Percentiles rank a stretch among this genome's conserved stretches.
Evolutionary conservation across 2,329 filamentous ascomycete genomes (phyloP).

Genomic region (Penicillium hesseltinei): DNA sequence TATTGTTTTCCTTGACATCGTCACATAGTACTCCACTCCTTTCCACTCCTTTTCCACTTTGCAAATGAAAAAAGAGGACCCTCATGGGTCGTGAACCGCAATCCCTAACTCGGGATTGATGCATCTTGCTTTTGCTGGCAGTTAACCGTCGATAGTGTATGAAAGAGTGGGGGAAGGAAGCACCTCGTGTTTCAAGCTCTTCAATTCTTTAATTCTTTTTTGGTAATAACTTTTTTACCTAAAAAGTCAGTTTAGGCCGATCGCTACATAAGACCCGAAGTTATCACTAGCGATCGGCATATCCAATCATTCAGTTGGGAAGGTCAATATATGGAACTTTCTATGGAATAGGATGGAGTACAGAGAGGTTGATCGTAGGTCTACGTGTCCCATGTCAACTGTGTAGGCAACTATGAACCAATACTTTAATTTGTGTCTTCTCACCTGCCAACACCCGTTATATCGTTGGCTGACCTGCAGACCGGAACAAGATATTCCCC

Average conservation of each 20-base stretch:
- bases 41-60: slow-evolving; percentile 10
- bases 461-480: slow-evolving; percentile 15
- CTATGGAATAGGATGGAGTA: neutral
- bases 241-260: neutral
- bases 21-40: slow-evolving; percentile 9
- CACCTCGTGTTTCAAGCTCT: slow-evolving; percentile 7
- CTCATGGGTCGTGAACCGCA: slow-evolving; percentile 16
- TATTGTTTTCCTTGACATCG: neutral
- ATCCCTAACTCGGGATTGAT: slow-evolving; percentile 14
- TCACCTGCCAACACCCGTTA: slow-evolving; percentile 15
- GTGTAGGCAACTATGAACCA: neutral
- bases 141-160: slow-evolving; percentile 11
- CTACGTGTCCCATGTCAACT: neutral
- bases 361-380: neutral
- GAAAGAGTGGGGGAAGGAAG: neutral
- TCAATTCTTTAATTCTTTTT: neutral
- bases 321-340: slow-evolving; percentile 6
- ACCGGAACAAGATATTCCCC: slow-evolving; percentile 1
- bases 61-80: slow-evolving; percentile 18
- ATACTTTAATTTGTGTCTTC: neutral
- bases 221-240: neutral
- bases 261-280: slow-evolving; percentile 3
- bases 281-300: slow-evolving; percentile 10
- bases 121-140: slow-evolving; percentile 5
- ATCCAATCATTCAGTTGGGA: slow-evolving; percentile 13